A percentile compares a stretch with the other conserved stretches of the same genome.
Evolutionary conservation across 805 yeast species (phyloP).

Genomic region (Wickerhamiella shivajii): DNA sequence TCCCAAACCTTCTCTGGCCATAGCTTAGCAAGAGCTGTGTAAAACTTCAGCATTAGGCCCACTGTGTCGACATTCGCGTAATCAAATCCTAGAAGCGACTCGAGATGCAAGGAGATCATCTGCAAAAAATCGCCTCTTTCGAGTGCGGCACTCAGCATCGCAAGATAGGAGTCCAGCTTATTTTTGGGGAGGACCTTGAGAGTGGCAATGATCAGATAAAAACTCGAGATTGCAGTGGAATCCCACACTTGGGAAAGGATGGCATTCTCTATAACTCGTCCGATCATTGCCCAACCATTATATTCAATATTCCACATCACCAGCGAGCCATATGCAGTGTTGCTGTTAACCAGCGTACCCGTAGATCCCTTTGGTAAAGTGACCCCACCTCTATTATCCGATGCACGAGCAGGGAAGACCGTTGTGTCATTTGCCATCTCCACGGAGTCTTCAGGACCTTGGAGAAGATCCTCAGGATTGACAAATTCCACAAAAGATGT

Average conservation of each 20-base stretch:
- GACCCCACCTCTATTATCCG: constrained; percentile 30
- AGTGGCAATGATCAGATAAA: constrained; percentile 37
- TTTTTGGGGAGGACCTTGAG: constrained; percentile 31
- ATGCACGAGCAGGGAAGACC: constrained; percentile 44
- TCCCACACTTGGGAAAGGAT: constrained; percentile 22
- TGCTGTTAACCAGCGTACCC: constrained; percentile 30
- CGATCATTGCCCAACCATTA: constrained; percentile 80
- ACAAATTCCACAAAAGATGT: constrained; percentile 38
- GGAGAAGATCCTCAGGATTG: constrained; percentile 17
- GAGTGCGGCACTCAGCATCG: constrained; percentile 29
- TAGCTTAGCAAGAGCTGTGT: constrained; percentile 34
- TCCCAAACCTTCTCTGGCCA: constrained; percentile 68
- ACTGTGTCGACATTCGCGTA: constrained; percentile 33
- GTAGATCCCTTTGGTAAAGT: constrained; percentile 42
- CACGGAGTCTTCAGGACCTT: constrained; percentile 27
- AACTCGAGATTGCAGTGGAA: constrained; percentile 33
- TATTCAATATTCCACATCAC: constrained; percentile 59
- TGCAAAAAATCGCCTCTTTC: constrained; percentile 48
- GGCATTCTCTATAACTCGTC: constrained; percentile 58
- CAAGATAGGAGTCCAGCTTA: constrained; percentile 20
- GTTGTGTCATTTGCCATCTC: constrained; percentile 35
- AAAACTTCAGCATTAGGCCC: constrained; percentile 34
- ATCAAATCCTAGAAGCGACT: constrained; percentile 41
- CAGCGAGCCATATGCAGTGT: constrained; percentile 33
- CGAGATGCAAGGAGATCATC: constrained; percentile 49